Evolutionary conservation across 148 eudicot species (phyloP), one percentile per base, ranked within the genome.

Genomic region (Tetragonia tetragonoides): DNA sequence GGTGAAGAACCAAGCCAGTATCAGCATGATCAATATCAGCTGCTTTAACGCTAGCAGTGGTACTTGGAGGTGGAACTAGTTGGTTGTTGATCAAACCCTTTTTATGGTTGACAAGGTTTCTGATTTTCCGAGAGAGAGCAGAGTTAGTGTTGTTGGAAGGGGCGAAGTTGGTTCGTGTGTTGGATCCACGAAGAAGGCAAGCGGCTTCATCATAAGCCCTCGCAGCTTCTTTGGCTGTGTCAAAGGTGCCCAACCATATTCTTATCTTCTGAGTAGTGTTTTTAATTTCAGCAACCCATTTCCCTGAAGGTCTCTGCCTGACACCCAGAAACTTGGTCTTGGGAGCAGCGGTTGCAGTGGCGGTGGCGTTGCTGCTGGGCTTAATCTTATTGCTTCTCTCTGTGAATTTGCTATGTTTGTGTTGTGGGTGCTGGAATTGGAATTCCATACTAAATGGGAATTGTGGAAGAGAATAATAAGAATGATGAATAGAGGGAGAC

Each of bases 141-240:
- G 93, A 85, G 79, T 86, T 79, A 16, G 78, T 7, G 44, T 56
- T 41, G 23, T 41, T 37, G 34, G 34, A 28, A 28, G 34, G 34
- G 34, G 34, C 80, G 64, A 83, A 90, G 49, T 88, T 90, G 46
- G 93, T 90, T 49, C 89, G 83, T 0, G 93, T 88, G 42, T 90
- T 88, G 0, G 93, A 83, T 2, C 93, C 93, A 11, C 93, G 83
- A 0, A 90, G 87, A 17, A 90, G 86, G 59, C 89, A 88, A 3
- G 91, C 93, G n/a, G 93, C 93, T 68, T 90, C 89, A 74, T 90
- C 91, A 11, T 90, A 90, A 23, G 93, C 93, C 46, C 91, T 86
- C 16, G 93, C 93, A 51, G 93, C 93, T 28, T 86, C 93, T 66
- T 90, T 91, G 0, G 91, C 93, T 1, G 89, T 90, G 70, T 90